A percentile compares a stretch with the other conserved stretches of the same genome.
Conservation (phyloP, 495 filamentous ascomycete genomes). For the Neurospora tetraspora region DNA sequence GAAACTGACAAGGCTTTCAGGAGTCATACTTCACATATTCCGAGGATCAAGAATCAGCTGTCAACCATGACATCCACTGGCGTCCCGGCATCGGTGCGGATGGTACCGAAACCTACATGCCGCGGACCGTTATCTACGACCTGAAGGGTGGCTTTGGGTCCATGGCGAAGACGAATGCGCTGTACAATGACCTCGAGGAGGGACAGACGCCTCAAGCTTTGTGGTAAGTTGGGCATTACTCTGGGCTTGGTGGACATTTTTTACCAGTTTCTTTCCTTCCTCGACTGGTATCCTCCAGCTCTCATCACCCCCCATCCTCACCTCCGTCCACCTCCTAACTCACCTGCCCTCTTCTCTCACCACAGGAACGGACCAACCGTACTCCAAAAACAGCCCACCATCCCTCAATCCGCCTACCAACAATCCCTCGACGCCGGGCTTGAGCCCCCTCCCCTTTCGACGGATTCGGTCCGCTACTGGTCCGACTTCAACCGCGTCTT, state of each 20-base stretch:
- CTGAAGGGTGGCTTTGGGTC: constrained; percentile 87
- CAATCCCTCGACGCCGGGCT: constrained; percentile 61
- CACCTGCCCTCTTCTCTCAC: background rate
- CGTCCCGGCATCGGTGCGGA: constrained; percentile 75
- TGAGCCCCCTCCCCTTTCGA: constrained; percentile 49
- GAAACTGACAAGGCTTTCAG: constrained; percentile 29
- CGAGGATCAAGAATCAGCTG: constrained; percentile 50
- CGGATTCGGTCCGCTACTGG: constrained; percentile 78
- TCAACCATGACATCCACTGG: constrained; percentile 92
- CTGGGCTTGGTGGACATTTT: background rate
- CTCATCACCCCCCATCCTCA: background rate
- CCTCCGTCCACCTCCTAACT: background rate
- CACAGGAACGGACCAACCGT: constrained; percentile 60
- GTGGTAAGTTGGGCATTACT: constrained; percentile 39
- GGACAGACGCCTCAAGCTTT: constrained; percentile 36
- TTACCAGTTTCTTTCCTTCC: background rate
- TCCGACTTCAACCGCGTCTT: constrained; percentile 87
- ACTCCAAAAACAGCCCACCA: constrained; percentile 53
- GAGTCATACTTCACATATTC: constrained; percentile 97
- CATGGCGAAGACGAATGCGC: constrained; percentile 73
- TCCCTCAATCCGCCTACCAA: constrained; percentile 66
- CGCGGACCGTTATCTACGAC: constrained; percentile 88
- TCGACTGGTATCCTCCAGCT: background rate
- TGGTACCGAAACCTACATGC: constrained; percentile 82
- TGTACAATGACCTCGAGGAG: constrained; percentile 61